These are phyloP conservation scores for Geotrichum carabidarum DNA, from an alignment of 1,139 yeast species.

Conservation along the genomic window DNA sequence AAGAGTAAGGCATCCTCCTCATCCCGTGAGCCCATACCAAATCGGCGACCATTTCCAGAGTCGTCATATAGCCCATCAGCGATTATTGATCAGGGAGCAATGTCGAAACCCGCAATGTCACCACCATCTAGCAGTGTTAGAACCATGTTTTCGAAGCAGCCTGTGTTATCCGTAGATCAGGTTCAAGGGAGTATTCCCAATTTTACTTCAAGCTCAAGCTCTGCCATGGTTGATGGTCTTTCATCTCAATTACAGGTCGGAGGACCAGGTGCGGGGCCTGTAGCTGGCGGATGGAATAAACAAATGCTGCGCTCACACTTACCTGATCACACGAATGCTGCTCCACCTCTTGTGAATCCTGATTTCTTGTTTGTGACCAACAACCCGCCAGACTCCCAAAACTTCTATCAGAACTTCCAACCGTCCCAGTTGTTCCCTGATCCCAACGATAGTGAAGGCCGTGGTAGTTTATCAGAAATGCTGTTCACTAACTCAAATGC, in stretches of 20 bases:
- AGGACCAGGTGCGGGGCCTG: too few relatives aligned
- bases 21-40: too few relatives aligned
- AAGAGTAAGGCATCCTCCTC: too few relatives aligned
- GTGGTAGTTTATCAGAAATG: not conserved
- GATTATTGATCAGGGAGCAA: too few relatives aligned
- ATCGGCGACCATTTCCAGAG: too few relatives aligned
- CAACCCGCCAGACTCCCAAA: conserved; percentile 30
- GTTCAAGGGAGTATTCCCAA: too few relatives aligned
- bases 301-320: not conserved
- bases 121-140: too few relatives aligned
- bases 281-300: conserved; percentile 3
- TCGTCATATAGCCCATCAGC: too few relatives aligned
- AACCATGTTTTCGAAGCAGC: too few relatives aligned
- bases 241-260: not conserved
- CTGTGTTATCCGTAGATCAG: too few relatives aligned
- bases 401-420: conserved; percentile 36
- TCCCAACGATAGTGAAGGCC: conserved; percentile 14
- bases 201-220: too few relatives aligned
- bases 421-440: conserved; percentile 41
- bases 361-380: conserved; percentile 38
- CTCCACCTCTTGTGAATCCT: conserved; percentile 21
- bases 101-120: too few relatives aligned
- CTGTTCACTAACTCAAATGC: not conserved
- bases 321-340: not conserved
- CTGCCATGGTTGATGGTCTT: not conserved